Evolutionary conservation across 371 early-diverging fungal genomes (phyloP).

Genomic region (Fennellomyces sp.): DNA sequence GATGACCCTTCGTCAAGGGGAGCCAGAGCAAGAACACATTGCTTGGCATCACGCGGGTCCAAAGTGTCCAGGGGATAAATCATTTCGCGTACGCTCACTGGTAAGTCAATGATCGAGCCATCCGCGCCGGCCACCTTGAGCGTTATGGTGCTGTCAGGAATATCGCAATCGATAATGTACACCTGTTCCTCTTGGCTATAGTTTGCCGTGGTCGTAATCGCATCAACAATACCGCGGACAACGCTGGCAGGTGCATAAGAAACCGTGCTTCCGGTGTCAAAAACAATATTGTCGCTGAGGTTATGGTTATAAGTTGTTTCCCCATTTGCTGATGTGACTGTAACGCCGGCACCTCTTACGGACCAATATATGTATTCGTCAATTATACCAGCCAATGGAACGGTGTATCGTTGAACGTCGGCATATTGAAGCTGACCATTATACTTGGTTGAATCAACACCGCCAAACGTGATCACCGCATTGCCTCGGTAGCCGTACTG

Average conservation of each 20-base stretch:
- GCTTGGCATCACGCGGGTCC: conserved; percentile 17
- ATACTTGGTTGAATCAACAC: conserved; percentile 16
- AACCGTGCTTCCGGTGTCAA: conserved; percentile 49
- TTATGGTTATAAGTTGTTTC: neutral
- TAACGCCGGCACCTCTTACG: conserved; percentile 19
- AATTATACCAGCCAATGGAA: neutral
- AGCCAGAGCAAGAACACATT: conserved; percentile 45
- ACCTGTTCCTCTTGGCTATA: neutral
- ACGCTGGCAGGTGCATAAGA: conserved; percentile 28
- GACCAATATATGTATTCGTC: conserved; percentile 34
- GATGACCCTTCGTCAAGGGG: conserved; percentile 17
- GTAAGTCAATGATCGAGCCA: conserved; percentile 7
- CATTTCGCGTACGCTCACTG: conserved; percentile 32
- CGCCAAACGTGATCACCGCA: conserved; percentile 18
- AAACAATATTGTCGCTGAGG: conserved; percentile 12
- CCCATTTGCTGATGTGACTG: neutral
- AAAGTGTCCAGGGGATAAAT: conserved; percentile 33
- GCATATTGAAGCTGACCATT: conserved; percentile 12
- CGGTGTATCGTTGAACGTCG: neutral
- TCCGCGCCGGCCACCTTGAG: neutral
- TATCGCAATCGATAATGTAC: conserved; percentile 17
- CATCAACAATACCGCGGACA: neutral
- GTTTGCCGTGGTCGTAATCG: neutral
- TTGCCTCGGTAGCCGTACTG: conserved; percentile 5
- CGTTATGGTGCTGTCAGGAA: neutral